Evolutionary conservation across 176 grass and related monocot genomes (phyloP).

Genomic region (Oryza coarctata): DNA sequence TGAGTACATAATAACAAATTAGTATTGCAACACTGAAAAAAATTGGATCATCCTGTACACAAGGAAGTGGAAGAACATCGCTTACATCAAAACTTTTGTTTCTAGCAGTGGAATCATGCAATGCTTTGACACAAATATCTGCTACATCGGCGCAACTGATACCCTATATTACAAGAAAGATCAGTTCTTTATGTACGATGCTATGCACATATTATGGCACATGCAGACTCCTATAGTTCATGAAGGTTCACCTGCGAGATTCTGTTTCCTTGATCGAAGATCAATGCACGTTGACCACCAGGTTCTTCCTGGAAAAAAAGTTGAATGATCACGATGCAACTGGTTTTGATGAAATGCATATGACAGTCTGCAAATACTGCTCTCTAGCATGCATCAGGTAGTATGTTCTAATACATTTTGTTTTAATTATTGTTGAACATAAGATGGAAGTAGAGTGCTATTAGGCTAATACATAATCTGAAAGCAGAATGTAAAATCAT

Average conservation of each 20-base stretch:
- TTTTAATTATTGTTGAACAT: not conserved
- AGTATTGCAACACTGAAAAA: not conserved
- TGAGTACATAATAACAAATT: not conserved
- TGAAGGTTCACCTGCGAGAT: conserved; percentile 75
- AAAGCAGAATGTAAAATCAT: conserved; percentile 3
- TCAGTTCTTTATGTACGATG: conserved; percentile 8
- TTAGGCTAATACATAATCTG: not conserved
- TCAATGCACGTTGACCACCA: conserved; percentile 92
- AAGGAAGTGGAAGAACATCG: conserved; percentile 23
- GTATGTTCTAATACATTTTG: not conserved
- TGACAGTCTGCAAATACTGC: conserved; percentile 5
- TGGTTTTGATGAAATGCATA: not conserved
- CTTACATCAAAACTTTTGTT: conserved; percentile 99
- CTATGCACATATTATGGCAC: not conserved
- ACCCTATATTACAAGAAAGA: conserved; percentile 47
- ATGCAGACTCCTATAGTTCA: not conserved
- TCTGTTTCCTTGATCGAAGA: conserved; percentile 98
- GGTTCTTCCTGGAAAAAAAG: conserved; percentile 84
- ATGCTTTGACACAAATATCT: conserved; percentile 95
- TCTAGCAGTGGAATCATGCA: conserved; percentile 97
- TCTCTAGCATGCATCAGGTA: not conserved
- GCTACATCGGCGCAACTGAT: conserved; percentile 98
- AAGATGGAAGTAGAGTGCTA: not conserved
- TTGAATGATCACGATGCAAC: not conserved
- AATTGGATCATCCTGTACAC: not conserved